Base-by-base conservation (phyloP, 2,329 filamentous ascomycete genomes). In the Apiospora saccharicola region DNA sequence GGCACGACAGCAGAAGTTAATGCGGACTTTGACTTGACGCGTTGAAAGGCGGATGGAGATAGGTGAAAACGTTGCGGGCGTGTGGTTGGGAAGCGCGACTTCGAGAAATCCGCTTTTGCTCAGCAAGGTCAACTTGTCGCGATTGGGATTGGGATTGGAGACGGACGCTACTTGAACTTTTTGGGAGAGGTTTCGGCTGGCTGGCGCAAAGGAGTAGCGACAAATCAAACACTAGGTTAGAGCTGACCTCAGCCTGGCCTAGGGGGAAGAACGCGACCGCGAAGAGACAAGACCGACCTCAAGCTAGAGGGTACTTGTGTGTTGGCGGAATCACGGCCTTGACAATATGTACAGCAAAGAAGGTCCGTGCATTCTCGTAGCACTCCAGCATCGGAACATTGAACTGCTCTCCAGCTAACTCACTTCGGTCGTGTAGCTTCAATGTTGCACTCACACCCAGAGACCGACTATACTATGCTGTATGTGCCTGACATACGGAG, bases 151-250 rank as follows among this genome's bases (percentile, higher is more conserved):
- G 53, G 53, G 34, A 61, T 61, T 64, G 57, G 57, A 64, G 57
- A 41, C 34, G 34, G 57, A 41, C 57, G 57, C 67, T 69, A 49
- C 67, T 69, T 30, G 67, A 69, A 69, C 67, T 69, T 69, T 69
- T 69, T 49, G 67, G 67, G 67, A 37, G 67, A 49, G 43, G 44
- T 46, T 69, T 69, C 47, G 67, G 67, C 67, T 37, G 41, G 61
- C 61, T 69, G 67, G 44, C 67, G 67, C 57, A 64, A 64, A 41
- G 57, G 57, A 64, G 53, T 34, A 34, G 57, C 57, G 57, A 64
- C 57, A 41, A 64, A 64, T 64, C 34, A 64, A 64, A 64, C 34
- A 64, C 57, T 64, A 64, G 57, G 57, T 64, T 41, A 64, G 57
- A 64, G 57, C 57, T 64, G 57, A 64, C 30, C 57, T 64, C 57